Base-by-base conservation (phyloP, 306 rosid species). In the Vigna angularis region DNA sequence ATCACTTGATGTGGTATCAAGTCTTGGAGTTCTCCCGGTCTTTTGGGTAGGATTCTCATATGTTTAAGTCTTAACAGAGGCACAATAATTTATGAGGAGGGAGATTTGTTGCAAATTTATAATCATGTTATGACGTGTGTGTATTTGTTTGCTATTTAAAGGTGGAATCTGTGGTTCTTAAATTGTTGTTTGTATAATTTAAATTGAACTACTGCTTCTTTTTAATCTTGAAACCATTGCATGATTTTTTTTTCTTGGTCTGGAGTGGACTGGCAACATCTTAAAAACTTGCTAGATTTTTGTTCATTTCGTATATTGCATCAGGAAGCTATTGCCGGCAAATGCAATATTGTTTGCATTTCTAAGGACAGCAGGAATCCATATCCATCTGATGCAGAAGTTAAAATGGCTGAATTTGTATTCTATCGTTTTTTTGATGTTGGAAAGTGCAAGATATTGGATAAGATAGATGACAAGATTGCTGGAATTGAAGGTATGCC, bases 311-410 rank as follows among this genome's bases (percentile, higher is more conserved):
- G 22, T 77, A 36, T 40, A 18, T 66, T 47, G 74, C 11, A 56
- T 67, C 85, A 95, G 99, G 99, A 95, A 91, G 91, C 90, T 61
- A 86, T 95, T 87, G 86, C 89, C 83, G 98, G 99, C 15, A 95
- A 91, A 89, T 95, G 98, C 87, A 83, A 86, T 56, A 86, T 95
- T 79, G 40, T 91, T 66, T 95, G 96, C 86, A 76, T 83, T 70
- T 86, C 91, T 36, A 89, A 85, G 78, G 96, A 91, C 73, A 68
- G 45, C 45, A 87, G 91, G 83, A 93, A 93, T 77, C 83, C 76
- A 15, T 95, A 75, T 61, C 94, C 91, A 49, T 80, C 87, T 17
- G 83, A 79, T 30, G 84, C 87, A 84, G 91, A 79, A 24, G 70
- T 89, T 70, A 75, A 76, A 51, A 76, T 28, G 77, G 98, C 99